Conservation (phyloP, 208 protist species). For the Trypanosoma brucei region DNA sequence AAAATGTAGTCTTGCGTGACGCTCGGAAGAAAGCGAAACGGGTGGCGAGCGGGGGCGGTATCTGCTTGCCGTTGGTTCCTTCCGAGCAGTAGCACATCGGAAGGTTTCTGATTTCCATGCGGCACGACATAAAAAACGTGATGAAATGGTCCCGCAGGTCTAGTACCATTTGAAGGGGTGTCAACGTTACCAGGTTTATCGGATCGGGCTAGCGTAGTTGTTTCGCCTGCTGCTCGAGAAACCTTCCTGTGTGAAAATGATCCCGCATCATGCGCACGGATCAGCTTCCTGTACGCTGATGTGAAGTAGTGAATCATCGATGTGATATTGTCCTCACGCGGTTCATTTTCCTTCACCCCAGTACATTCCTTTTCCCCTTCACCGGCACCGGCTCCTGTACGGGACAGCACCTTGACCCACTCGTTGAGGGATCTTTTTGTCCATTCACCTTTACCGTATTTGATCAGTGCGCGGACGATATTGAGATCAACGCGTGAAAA, state of each 20-base stretch:
- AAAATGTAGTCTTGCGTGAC: constrained; percentile 33
- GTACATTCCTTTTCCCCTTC: neutral
- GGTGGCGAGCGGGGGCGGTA: constrained; percentile 3
- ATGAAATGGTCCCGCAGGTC: neutral
- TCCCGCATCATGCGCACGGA: constrained; percentile 6
- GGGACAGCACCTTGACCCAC: constrained; percentile 32
- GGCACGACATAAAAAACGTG: constrained; percentile 18
- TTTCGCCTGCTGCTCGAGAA: neutral
- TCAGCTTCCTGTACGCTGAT: constrained; percentile 4
- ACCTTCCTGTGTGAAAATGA: neutral
- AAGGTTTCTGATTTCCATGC: constrained; percentile 20
- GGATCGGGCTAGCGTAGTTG: neutral
- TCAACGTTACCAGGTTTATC: neutral
- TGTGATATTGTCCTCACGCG: constrained; percentile 15
- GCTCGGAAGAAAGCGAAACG: constrained; percentile 24
- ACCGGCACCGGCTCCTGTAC: neutral
- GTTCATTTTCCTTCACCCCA: no score
- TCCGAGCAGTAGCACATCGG: constrained; percentile 5
- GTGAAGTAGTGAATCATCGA: constrained; percentile 18
- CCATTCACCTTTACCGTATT: constrained; percentile 45
- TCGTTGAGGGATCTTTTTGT: constrained; percentile 45
- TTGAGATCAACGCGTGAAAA: constrained; percentile 58
- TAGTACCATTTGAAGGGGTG: neutral
- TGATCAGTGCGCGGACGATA: constrained; percentile 66
- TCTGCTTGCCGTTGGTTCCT: neutral